phyloP scores from a whole-genome alignment of 2,329 filamentous ascomycete genomes.

The Simplicillium aogashimaense region DNA sequence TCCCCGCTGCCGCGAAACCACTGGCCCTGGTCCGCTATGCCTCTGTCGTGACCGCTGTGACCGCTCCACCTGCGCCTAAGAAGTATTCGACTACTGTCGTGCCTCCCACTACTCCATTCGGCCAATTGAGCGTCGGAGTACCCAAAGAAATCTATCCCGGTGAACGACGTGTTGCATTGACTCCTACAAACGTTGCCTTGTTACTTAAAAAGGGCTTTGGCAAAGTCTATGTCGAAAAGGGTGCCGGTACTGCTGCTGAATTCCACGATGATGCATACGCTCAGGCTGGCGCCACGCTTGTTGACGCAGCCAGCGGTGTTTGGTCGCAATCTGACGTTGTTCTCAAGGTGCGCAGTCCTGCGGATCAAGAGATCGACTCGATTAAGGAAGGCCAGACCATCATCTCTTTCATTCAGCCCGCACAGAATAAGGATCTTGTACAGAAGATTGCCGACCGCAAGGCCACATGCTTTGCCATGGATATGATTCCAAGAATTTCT shows the following conservation, averaged over 20 bases:
- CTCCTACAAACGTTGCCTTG: slow-evolving; percentile 71
- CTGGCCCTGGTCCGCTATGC: slow-evolving; percentile 29
- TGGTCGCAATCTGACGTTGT: slow-evolving; percentile 71
- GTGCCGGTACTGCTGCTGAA: slow-evolving; percentile 68
- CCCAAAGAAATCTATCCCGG: slow-evolving; percentile 69
- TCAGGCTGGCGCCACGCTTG: slow-evolving; percentile 67
- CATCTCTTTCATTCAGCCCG: slow-evolving; percentile 75
- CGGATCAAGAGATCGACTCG: slow-evolving; percentile 55
- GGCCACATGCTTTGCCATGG: slow-evolving; percentile 79
- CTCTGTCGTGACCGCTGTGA: slow-evolving; percentile 17
- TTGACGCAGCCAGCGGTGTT: slow-evolving; percentile 54
- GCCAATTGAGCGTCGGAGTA: slow-evolving; percentile 65
- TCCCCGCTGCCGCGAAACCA: slow-evolving; percentile 17
- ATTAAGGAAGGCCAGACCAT: slow-evolving; percentile 63
- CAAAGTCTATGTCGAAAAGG: slow-evolving; percentile 67
- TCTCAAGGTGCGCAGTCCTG: slow-evolving; percentile 74
- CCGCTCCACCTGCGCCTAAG: slow-evolving; percentile 11
- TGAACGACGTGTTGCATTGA: slow-evolving; percentile 77
- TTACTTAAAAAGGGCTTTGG: slow-evolving; percentile 79
- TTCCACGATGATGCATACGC: slow-evolving; percentile 71
- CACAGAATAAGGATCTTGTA: slow-evolving; percentile 68
- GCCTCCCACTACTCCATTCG: slow-evolving; percentile 51
- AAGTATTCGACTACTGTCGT: slow-evolving; percentile 28
- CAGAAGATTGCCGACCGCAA: slow-evolving; percentile 61
- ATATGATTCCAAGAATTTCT: slow-evolving; percentile 84